Percentiles rank a stretch among this genome's conserved stretches.
Conservation (phyloP, 169 alveolate genomes). For the Condylostoma magnum region DNA sequence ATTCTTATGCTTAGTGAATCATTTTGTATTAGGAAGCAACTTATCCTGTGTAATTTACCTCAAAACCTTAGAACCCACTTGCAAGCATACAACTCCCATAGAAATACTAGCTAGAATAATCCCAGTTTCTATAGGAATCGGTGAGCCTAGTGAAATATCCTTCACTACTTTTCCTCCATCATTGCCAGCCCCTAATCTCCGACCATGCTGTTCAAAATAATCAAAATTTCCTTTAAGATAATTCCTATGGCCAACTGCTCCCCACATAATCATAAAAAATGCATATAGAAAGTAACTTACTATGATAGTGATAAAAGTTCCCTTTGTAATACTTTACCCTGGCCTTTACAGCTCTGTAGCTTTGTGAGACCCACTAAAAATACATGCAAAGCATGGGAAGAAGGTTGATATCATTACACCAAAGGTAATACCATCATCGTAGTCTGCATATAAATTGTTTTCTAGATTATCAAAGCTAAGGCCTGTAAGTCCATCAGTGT, state of each 20-base stretch:
- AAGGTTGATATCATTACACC: conserved; percentile 32
- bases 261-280: conserved; percentile 45
- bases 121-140: conserved; percentile 30
- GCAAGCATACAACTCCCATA: conserved; percentile 43
- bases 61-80: conserved; percentile 42
- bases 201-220: neutral
- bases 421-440: conserved; percentile 27
- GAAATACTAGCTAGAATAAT: conserved; percentile 41
- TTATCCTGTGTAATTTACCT: conserved; percentile 35
- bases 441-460: conserved; percentile 36
- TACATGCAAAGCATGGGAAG: conserved; percentile 52
- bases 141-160: conserved; percentile 23
- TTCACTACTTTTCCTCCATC: neutral
- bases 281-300: conserved; percentile 39
- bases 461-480: conserved; percentile 15
- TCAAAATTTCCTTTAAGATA: conserved; percentile 19
- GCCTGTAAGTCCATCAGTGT: conserved; percentile 2
- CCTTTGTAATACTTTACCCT: conserved; percentile 37
- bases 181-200: conserved; percentile 14
- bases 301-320: conserved; percentile 42
- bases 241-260: conserved; percentile 41
- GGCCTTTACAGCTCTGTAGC: conserved; percentile 42
- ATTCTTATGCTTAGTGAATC: conserved; percentile 16
- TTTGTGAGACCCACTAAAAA: conserved; percentile 42
- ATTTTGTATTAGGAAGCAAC: neutral